These are phyloP conservation scores for Solanum chiquidenum DNA, from an alignment of 257 asterid genomes.

Conservation along the genomic window DNA sequence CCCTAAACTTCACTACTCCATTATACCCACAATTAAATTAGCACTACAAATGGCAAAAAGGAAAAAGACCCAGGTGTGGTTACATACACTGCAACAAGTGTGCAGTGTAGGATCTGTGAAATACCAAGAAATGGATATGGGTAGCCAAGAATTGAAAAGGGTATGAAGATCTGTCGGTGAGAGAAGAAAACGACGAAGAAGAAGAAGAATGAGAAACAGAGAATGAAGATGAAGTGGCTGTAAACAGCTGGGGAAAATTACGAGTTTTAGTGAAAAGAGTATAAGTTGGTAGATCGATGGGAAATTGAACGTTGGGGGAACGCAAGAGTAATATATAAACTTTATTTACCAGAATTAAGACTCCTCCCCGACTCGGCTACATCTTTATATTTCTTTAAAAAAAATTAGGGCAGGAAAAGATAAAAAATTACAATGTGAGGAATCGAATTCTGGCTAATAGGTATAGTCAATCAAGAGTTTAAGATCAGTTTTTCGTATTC, in stretches of 20 bases:
- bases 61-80: not conserved
- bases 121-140: not conserved
- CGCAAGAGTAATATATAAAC: not conserved
- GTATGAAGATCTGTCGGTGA: slow-evolving; percentile 1
- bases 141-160: not conserved
- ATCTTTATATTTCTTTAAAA: not conserved
- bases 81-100: not conserved
- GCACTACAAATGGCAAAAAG: not conserved
- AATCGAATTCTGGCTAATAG: too few species aligned
- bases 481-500: not conserved
- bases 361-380: not conserved
- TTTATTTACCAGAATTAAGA: not conserved
- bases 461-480: too few species aligned
- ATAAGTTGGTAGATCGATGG: not conserved
- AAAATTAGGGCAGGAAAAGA: not conserved
- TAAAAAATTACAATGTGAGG: too few species aligned
- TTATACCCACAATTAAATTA: not conserved
- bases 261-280: not conserved
- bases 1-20: slow-evolving; percentile 1
- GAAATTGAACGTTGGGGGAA: not conserved
- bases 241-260: not conserved
- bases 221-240: not conserved
- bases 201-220: not conserved
- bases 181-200: not conserved
- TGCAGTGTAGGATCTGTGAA: not conserved